Conservation (phyloP, 345 rosid genomes). For the Anastatica hierochuntica region DNA sequence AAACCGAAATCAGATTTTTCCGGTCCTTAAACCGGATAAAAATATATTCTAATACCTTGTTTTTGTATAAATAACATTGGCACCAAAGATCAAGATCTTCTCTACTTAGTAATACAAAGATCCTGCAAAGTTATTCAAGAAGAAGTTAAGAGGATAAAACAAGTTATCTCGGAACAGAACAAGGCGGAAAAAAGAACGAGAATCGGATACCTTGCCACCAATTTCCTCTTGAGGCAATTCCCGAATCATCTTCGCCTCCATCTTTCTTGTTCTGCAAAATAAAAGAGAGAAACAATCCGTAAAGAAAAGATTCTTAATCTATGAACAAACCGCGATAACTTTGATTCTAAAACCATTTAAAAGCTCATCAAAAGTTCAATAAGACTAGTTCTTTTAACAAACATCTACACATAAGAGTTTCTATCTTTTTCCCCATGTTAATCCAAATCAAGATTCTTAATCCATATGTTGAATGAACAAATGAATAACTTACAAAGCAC, state of each 20-base stretch:
- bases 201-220: constrained; percentile 84
- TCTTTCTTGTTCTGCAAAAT: constrained; percentile 48
- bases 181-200: background rate
- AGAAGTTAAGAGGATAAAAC: constrained; percentile 5
- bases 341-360: too few species aligned
- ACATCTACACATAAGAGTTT: too few species aligned
- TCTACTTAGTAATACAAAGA: constrained; percentile 25
- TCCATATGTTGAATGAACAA: too few species aligned
- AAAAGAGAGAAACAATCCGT: too few species aligned
- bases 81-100: background rate
- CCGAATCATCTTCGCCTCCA: constrained; percentile 62
- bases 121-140: constrained; percentile 8
- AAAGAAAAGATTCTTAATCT: too few species aligned
- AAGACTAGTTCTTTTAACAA: too few species aligned
- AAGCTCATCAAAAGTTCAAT: too few species aligned
- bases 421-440: too few species aligned
- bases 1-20: constrained; percentile 2
- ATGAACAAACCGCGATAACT: too few species aligned
- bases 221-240: constrained; percentile 76
- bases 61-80: constrained; percentile 3
- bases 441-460: too few species aligned
- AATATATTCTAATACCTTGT: constrained; percentile 2
- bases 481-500: too few species aligned
- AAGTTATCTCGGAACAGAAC: background rate
- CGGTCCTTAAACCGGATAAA: background rate